A percentile compares a stretch with the other conserved stretches of the same genome.
Conservation (phyloP, 208 protist species). For the Ichthyophonus hoferi region DNA sequence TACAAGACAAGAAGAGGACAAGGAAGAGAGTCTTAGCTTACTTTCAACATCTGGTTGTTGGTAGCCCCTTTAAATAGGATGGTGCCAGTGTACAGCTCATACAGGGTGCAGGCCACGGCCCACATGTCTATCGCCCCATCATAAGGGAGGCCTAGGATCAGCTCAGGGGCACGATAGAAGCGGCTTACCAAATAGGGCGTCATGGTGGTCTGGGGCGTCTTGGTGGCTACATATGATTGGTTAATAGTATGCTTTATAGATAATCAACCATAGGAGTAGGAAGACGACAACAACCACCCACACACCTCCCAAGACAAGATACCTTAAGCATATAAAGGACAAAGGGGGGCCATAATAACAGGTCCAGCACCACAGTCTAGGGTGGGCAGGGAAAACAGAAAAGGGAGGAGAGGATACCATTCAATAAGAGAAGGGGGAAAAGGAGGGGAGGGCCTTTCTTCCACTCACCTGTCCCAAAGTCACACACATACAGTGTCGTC, state of each 20-base stretch:
- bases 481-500: not conserved
- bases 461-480: not conserved
- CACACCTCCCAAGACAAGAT: not conserved
- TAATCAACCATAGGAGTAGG: not conserved
- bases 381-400: too few species aligned
- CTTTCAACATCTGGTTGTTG: conserved; percentile 73
- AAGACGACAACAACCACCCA: not conserved
- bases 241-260: too few species aligned
- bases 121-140: conserved; percentile 67
- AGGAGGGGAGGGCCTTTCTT: not conserved
- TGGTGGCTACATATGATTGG: conserved; percentile 41
- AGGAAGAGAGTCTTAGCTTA: too few species aligned
- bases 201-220: conserved; percentile 63
- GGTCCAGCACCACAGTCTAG: too few species aligned
- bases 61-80: conserved; percentile 65
- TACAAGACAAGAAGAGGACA: too few species aligned
- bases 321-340: not conserved
- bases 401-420: too few species aligned
- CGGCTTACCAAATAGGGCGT: conserved; percentile 69
- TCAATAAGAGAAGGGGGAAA: too few species aligned
- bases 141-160: conserved; percentile 82
- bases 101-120: conserved; percentile 68
- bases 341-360: too few species aligned
- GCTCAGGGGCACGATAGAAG: conserved; percentile 76
- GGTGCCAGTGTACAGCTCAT: conserved; percentile 68